These are phyloP conservation scores for Albifimbria verrucaria DNA, from an alignment of 2,329 filamentous ascomycete species.

Conservation along the genomic window DNA sequence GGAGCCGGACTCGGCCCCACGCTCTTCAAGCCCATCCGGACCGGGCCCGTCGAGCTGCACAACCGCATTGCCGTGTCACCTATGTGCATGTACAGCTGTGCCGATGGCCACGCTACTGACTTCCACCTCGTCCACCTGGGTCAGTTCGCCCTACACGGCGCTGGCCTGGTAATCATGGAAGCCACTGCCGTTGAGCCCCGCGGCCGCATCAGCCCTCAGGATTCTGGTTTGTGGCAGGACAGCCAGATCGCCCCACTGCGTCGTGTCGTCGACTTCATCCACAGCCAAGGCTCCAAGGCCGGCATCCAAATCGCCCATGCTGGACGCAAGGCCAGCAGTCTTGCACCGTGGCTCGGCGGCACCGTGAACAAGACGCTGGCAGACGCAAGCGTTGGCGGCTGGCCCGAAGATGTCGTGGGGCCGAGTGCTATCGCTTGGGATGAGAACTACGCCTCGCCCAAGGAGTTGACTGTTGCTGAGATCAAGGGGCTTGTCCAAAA, in stretches of 20 bases:
- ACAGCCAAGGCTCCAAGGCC: constrained; percentile 72
- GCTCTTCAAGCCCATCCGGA: constrained; percentile 53
- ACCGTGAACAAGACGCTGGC: constrained; percentile 50
- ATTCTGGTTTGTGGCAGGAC: constrained; percentile 80
- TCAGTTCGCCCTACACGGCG: constrained; percentile 72
- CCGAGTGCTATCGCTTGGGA: constrained; percentile 57
- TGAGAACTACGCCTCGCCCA: constrained; percentile 57
- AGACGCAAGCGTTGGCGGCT: constrained; percentile 47
- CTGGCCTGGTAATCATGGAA: constrained; percentile 72
- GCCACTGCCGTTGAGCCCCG: constrained; percentile 72
- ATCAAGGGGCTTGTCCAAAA: constrained; percentile 62
- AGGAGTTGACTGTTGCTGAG: constrained; percentile 64
- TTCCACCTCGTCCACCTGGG: constrained; percentile 84
- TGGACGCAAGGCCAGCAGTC: constrained; percentile 63
- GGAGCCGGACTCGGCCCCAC: constrained; percentile 41
- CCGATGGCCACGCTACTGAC: constrained; percentile 67
- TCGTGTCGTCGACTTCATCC: constrained; percentile 72
- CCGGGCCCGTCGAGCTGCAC: constrained; percentile 48
- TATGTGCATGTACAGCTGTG: constrained; percentile 59
- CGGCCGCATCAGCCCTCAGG: constrained; percentile 79
- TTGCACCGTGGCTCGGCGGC: constrained; percentile 60
- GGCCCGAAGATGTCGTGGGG: constrained; percentile 53
- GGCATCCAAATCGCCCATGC: constrained; percentile 82
- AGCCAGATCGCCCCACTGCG: constrained; percentile 71
- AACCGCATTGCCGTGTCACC: constrained; percentile 59